Conservation (phyloP, 805 yeast genomes). For the Monosporozyma yasuniensis region DNA sequence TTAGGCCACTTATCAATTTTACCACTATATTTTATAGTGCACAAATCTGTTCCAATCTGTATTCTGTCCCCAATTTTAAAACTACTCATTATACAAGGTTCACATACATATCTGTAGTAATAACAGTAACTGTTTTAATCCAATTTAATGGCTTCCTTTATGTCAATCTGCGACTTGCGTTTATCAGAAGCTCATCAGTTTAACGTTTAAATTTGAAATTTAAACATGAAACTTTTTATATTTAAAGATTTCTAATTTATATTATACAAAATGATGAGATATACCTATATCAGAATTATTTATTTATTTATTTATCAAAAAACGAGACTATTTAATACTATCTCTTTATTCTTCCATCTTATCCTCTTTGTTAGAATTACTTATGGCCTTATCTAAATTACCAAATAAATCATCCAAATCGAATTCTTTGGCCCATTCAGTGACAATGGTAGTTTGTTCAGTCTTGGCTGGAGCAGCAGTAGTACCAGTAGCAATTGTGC, state of each 20-base stretch:
- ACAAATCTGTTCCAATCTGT: constrained; percentile 37
- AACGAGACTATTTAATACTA: too few species aligned
- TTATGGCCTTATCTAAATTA: constrained; percentile 31
- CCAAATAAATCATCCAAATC: constrained; percentile 76
- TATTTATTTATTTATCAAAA: not conserved
- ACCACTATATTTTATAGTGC: constrained; percentile 61
- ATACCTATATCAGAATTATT: not conserved
- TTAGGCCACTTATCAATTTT: constrained; percentile 53
- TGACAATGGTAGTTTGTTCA: constrained; percentile 70
- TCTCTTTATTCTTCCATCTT: constrained; percentile 6
- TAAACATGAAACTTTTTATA: not conserved
- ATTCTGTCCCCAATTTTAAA: constrained; percentile 26
- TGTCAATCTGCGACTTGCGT: too few species aligned
- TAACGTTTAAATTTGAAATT: not conserved
- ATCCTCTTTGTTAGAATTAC: constrained; percentile 19
- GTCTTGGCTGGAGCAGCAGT: constrained; percentile 38
- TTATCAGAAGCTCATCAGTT: not conserved
- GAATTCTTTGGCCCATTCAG: constrained; percentile 87
- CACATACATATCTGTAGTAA: not conserved
- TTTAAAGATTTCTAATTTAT: not conserved
- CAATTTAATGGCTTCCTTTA: too few species aligned
- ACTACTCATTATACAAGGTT: constrained; percentile 5
- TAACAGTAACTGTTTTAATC: not conserved
- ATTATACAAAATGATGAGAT: constrained; percentile 1
- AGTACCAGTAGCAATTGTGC: constrained; percentile 27